Conservation (phyloP, 768 basidiomycete genomes). For the Coprinopsis marcescibilis region DNA sequence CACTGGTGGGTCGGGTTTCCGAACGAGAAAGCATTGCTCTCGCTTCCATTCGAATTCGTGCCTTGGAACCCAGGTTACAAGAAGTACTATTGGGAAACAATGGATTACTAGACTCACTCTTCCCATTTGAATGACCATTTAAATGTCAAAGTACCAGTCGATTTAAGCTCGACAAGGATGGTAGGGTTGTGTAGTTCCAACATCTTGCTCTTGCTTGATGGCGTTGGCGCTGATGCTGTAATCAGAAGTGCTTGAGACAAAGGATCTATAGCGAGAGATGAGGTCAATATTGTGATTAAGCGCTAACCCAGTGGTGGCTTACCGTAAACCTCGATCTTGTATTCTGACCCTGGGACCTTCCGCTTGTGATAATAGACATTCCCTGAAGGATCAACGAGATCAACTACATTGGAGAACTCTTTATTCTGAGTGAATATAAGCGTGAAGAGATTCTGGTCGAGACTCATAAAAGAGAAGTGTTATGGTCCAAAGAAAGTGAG, state of each 20-base stretch:
- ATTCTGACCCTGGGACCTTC: constrained; percentile 46
- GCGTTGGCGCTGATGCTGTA: constrained; percentile 57
- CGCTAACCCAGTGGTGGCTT: constrained; percentile 15
- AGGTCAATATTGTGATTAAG: not conserved
- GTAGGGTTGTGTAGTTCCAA: constrained; percentile 75
- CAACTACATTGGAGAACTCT: constrained; percentile 55
- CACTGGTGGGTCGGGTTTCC: constrained; percentile 85
- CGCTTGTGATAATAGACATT: constrained; percentile 69
- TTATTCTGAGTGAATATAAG: constrained; percentile 57
- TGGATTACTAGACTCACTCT: constrained; percentile 47
- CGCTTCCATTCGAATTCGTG: constrained; percentile 85
- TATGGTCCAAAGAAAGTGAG: no score
- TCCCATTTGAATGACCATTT: constrained; percentile 82
- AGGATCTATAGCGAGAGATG: constrained; percentile 45
- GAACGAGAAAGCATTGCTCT: constrained; percentile 75
- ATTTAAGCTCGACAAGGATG: constrained; percentile 62
- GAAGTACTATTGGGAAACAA: not conserved
- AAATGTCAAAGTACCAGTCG: constrained; percentile 67
- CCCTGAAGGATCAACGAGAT: constrained; percentile 64
- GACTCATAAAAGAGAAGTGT: constrained; percentile 56
- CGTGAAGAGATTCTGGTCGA: constrained; percentile 85
- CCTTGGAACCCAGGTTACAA: constrained; percentile 28
- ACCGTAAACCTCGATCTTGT: constrained; percentile 69
- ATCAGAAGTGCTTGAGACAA: constrained; percentile 66
- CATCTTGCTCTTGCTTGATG: constrained; percentile 67